Evolutionary conservation across 306 rosid species (phyloP), one percentile per base, ranked within the genome.

Genomic region (Acmispon strigosus): DNA sequence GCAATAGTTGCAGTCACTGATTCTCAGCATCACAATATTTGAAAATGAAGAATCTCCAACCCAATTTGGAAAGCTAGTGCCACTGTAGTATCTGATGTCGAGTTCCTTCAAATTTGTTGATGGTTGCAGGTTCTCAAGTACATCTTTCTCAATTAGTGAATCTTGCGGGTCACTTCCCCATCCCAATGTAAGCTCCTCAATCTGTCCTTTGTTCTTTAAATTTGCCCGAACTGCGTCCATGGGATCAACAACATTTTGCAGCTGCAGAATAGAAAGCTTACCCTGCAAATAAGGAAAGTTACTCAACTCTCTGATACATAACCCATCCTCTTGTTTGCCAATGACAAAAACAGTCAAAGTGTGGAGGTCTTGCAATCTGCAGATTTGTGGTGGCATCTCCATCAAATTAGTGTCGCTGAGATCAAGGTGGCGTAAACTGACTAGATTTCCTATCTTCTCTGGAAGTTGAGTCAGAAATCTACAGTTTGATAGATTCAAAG

Each of bases 381-480:
- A 17, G 42, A 62, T 62, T 62, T 62, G 69, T 1, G 7, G 13
- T 20, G 69, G 69, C 37, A 43, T 42, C 36, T 42, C 15, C 13
- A 2, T 7, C 11, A 62, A 41, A 22, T 10, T 0, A 0, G 56
- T 45, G 0, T 0, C 0, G 1, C 19, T 18, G 7, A 62, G 12
- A 42, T 19, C 50, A 41, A 62, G 68, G 51, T 62, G 68, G 10
- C 52, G 68, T 62, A 62, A 62, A 7, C 19, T 12, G 42, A 62
- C 42, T 62, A 62, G 19, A 11, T 41, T 62, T 62, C 51, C 67
- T 3, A 62, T 10, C 41, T 41, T 4, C 2, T 6, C 11, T 0
- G 68, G 74, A 52, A 75, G 57, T 20, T 19, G 53, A 56, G 7
- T 22, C 15, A 65, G 78, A 0, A 0, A 1, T 0, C 0, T 0